Base-by-base conservation (phyloP, 805 yeast genomes). In the Candida vaughaniae region DNA sequence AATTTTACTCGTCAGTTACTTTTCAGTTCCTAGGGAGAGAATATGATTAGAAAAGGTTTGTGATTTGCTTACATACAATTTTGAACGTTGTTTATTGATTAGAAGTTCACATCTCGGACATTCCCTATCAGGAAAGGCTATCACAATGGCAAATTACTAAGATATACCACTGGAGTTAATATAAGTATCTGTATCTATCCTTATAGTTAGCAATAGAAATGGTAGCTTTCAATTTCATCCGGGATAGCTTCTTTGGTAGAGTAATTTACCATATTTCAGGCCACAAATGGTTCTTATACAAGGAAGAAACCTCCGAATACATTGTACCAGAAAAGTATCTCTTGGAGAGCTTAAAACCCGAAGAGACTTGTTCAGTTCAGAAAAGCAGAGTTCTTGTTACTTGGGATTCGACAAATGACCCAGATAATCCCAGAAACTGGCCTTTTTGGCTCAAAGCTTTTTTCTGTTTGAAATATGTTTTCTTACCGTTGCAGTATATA, bases 381-480 rank as follows among this genome's bases (percentile, higher is more conserved):
- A n/a, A n/a, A n/a, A n/a, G n/a, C n/a, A 34, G 22, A 16, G 22
- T 35, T 2, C 10, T 35, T 3, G 38, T 29, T 14, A 26, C 29
- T 10, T 35, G 33, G 33, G 38, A 35, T 27, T 26, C 32, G 15
- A 33, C 29, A 4, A 70, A 69, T 33, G 83, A 77, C 47, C 74
- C 77, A 1, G 78, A 72, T 38, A 58, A 74, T 45, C 85, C 86
- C 1, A 48, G 58, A 14, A 77, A 77, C 50, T 80, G 86, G 85
- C 62, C 78, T 0, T 16, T 48, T 0, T 30, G 37, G 16, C 62
- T 66, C 33, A 75, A 72, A 47, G 29, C 54, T 2, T 33, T 72
- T 60, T 72, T 31, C 49, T 69, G 3, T 55, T 70, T 7, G 29
- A 31, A 18, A 31, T 35, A 6, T 10, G 28, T 22, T 26, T 33